Conservation (phyloP, 805 yeast species). For the Suhomyces sp. region DNA sequence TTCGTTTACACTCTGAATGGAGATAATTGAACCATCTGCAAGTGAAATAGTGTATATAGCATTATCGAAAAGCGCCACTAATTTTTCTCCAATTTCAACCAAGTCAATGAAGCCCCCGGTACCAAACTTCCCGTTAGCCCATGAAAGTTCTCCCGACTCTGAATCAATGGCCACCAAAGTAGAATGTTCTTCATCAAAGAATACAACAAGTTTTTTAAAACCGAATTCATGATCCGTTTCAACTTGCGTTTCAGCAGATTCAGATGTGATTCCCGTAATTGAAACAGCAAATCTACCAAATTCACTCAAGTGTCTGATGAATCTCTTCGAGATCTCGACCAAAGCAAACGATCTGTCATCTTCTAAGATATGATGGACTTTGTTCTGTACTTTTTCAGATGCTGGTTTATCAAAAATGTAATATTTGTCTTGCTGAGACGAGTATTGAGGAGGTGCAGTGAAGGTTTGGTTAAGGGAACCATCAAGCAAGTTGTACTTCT, state of each 20-base stretch:
- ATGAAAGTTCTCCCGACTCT: constrained; percentile 5
- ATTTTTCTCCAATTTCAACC: constrained; percentile 13
- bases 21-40: constrained; percentile 17
- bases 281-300: constrained; percentile 28
- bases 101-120: constrained; percentile 12
- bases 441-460: constrained; percentile 2
- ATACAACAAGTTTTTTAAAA: constrained; percentile 32
- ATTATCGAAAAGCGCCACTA: constrained; percentile 14
- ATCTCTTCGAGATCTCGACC: constrained; percentile 16
- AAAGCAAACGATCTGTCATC: constrained; percentile 18
- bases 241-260: neutral
- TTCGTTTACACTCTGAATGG: neutral
- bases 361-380: constrained; percentile 32
- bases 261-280: neutral
- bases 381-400: constrained; percentile 24
- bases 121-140: neutral
- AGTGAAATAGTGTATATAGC: constrained; percentile 11
- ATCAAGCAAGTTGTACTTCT: constrained; percentile 10
- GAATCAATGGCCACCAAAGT: constrained; percentile 11
- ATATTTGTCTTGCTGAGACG: constrained; percentile 9
- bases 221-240: constrained; percentile 30
- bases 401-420: constrained; percentile 33
- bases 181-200: constrained; percentile 17
- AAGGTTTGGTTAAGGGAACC: constrained; percentile 8
- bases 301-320: constrained; percentile 32